Evolutionary conservation across 345 rosid species (phyloP).

Genomic region (Eucalyptus guilfoylei): DNA sequence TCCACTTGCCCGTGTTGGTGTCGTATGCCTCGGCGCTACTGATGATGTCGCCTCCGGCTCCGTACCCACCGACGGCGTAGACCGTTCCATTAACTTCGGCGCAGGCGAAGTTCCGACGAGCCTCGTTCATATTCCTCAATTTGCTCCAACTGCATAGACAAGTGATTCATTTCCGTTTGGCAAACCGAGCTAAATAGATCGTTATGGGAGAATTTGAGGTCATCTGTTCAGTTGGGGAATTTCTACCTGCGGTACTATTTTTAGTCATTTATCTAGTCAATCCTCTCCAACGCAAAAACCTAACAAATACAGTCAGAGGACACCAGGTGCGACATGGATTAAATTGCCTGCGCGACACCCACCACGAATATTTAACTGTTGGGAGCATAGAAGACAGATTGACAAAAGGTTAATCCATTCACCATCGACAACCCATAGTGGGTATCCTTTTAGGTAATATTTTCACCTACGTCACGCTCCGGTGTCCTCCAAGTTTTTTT

Average conservation of each 20-base stretch:
- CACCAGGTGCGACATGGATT: not conserved
- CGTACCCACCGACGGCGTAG: conserved; percentile 80
- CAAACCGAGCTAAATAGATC: not conserved
- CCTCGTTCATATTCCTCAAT: conserved; percentile 54
- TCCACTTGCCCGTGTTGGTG: conserved; percentile 56
- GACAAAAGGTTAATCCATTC: not conserved
- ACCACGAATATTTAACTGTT: not conserved
- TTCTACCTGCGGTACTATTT: not conserved
- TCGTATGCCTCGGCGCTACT: conserved; percentile 71
- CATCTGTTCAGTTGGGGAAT: not conserved
- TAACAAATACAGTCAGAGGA: not conserved
- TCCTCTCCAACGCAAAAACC: not conserved
- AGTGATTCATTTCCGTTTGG: not conserved
- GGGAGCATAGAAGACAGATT: not conserved
- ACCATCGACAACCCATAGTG: not conserved
- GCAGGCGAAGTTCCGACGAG: conserved; percentile 88
- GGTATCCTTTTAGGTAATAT: not conserved
- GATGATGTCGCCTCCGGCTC: conserved; percentile 57
- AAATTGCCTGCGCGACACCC: not conserved
- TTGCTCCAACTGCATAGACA: conserved; percentile 65
- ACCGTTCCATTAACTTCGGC: conserved; percentile 74
- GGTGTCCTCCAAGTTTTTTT: too few relatives aligned
- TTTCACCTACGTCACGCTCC: not conserved
- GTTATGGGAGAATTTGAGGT: not conserved
- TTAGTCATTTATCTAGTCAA: not conserved